Evolutionary conservation across 108 stramenopile species (phyloP).

Genomic region (Nitzschia sp.): DNA sequence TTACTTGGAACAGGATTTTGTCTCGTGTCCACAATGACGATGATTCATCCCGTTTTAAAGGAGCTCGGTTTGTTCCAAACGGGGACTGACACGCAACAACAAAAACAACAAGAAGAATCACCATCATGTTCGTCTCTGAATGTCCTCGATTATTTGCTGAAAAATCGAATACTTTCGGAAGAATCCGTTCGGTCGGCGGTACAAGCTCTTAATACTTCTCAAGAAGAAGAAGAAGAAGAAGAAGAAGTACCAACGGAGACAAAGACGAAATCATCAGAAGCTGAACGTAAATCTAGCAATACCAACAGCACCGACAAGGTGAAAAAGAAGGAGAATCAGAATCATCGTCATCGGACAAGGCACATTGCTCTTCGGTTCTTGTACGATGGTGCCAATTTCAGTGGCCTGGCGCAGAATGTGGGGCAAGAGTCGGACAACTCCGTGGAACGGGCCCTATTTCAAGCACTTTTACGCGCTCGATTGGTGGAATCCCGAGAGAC

Average conservation of each 20-base stretch:
- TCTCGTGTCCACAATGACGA: not conserved
- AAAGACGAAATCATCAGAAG: not conserved
- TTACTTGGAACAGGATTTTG: not conserved
- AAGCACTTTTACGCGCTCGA: conserved; percentile 70
- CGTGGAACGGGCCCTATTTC: conserved; percentile 86
- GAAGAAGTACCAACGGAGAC: not conserved
- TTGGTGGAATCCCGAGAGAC: conserved; percentile 60
- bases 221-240: not conserved
- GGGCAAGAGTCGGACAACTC: conserved; percentile 69
- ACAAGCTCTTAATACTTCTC: conserved; percentile 3
- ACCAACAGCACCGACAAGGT: not conserved
- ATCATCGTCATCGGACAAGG: conserved; percentile 55
- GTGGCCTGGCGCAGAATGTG: conserved; percentile 86
- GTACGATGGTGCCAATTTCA: conserved; percentile 87
- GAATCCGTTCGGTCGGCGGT: conserved; percentile 21
- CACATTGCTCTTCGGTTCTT: conserved; percentile 88
- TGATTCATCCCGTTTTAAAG: conserved; percentile 15
- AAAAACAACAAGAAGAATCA: not conserved
- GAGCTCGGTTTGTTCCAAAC: conserved; percentile 8
- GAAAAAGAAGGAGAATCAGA: not conserved
- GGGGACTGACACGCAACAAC: not conserved
- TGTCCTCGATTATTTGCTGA: conserved; percentile 33
- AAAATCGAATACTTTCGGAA: conserved; percentile 9
- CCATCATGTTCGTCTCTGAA: conserved; percentile 9
- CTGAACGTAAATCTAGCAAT: not conserved